Conservation (phyloP, 1,284 basidiomycete species). For the Rhodotorula mucilaginosa region DNA sequence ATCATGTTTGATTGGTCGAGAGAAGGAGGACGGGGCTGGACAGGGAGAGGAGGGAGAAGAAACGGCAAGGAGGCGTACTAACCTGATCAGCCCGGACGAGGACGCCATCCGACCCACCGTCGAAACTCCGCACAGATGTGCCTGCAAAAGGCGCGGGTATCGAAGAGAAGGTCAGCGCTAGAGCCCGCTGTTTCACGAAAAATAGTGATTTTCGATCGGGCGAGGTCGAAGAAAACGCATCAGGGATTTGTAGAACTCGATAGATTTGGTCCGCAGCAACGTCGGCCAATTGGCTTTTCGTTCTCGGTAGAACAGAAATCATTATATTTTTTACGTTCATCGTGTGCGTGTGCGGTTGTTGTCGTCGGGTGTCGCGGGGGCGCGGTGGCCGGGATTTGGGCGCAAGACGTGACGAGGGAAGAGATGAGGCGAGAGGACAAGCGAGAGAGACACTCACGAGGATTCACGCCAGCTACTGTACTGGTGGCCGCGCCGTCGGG, state of each 20-base stretch:
- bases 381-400: too few species aligned
- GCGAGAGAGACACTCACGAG: background rate
- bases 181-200: background rate
- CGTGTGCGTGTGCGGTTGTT: background rate
- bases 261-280: background rate
- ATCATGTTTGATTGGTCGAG: conserved; percentile 23
- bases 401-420: too few species aligned
- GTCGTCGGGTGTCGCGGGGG: background rate
- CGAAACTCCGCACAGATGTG: too few species aligned
- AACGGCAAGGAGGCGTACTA: background rate
- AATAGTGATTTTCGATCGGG: background rate
- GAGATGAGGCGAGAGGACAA: background rate
- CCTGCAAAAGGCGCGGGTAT: too few species aligned
- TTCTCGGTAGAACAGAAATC: conserved; percentile 32
- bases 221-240: background rate
- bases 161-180: background rate
- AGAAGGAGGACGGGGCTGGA: too few species aligned
- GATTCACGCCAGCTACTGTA: background rate
- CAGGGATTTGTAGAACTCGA: conserved; percentile 6
- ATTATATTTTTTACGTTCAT: conserved; percentile 2
- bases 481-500: conserved; percentile 35
- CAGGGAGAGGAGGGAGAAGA: too few species aligned
- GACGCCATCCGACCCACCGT: too few species aligned
- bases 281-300: background rate
- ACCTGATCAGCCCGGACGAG: too few species aligned